Base-by-base conservation (phyloP, 257 asterid genomes). In the Solanum habrochaites region DNA sequence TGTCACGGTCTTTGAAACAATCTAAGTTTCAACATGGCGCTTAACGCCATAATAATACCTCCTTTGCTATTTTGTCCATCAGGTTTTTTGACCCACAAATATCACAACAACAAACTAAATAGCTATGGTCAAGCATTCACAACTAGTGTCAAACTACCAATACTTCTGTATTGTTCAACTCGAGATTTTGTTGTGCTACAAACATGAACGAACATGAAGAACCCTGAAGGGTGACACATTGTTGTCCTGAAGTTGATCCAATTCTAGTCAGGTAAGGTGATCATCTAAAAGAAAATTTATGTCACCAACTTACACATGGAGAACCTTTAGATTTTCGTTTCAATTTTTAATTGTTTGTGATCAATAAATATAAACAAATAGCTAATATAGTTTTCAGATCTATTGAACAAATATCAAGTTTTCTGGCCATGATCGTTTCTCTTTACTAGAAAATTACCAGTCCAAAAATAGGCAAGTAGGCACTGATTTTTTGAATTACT, bases 151-250 rank as follows among this genome's bases (percentile, higher is more conserved):
- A 40, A 27, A 71, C 43, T 15, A 32, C 14, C 8, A 71, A 71
- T 31, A 2, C 78, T 32, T 25, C 43, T 71, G 25, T 45, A 8
- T 71, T 71, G 42, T 71, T 71, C 7, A 32, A 32, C 27, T 87
- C 77, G 52, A 74, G 73, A 78, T 86, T 92, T 45, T 40, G 62
- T 86, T 91, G 93, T 90, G 94, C 95, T 80, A 95, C 97, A 98
- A 35, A 94, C 94, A 8, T n/a, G n/a, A n/a, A n/a, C 95, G 94
- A 25, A 94, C 94, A 88, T 86, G 89, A 62, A 95, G 94, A n/a
- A 94, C 7, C 96, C 98, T 94, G 95, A 52, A 94, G 92, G 91
- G 97, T 95, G 43, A 95, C 95, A 93, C 94, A 20, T 97, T 98
- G 73, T 96, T 92, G 14, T 98, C 92, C 85, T 89, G 93, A 77